Base-by-base conservation (phyloP, 2,329 filamentous ascomycete genomes). In the Cercospora sp. region DNA sequence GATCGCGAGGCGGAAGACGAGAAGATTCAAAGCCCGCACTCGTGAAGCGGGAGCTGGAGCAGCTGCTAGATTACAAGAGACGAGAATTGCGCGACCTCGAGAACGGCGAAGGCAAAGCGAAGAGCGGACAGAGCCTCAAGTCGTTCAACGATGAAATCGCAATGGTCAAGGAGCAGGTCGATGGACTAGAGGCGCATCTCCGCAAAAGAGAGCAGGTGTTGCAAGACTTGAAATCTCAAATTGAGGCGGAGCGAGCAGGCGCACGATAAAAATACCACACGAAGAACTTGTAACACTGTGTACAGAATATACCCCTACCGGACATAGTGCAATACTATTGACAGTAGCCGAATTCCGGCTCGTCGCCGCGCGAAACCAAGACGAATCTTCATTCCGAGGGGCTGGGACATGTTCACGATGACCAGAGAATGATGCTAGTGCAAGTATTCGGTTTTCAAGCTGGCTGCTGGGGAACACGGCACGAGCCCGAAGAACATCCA, bases 61-160 rank as follows among this genome's bases (percentile, higher is more conserved):
- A 97, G 82, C 81, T 99, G 80, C 84, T 99, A 53, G 95, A 99
- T 77, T 98, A 97, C 80, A 99, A 99, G 87, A 85, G 92, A 78
- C 88, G 88, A 77, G 90, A 90, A 83, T 84, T 94, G 78, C 85
- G 88, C 73, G 93, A 91, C 61, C 76, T 93, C 80, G 90, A 95
- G 80, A 87, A 88, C 71, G 91, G 91, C 31, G 86, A 87, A 64
- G 89, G 87, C 71, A 90, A 86, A 82, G 88, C 83, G 62, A 89
- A 89, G 76, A 87, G 86, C 7, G 93, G 92, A 0, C 88, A 90
- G 70, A 87, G 87, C 69, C 79, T 98, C 69, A 91, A 93, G 80
- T 88, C 89, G 42, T 88, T 97, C 51, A 84, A 88, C 67, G 94
- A 97, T 42, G 95, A 99, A 80, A 87, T 99, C 78, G 87, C 91